Conservation (phyloP, 2,329 filamentous ascomycete genomes). For the Dendryphion nanum region DNA sequence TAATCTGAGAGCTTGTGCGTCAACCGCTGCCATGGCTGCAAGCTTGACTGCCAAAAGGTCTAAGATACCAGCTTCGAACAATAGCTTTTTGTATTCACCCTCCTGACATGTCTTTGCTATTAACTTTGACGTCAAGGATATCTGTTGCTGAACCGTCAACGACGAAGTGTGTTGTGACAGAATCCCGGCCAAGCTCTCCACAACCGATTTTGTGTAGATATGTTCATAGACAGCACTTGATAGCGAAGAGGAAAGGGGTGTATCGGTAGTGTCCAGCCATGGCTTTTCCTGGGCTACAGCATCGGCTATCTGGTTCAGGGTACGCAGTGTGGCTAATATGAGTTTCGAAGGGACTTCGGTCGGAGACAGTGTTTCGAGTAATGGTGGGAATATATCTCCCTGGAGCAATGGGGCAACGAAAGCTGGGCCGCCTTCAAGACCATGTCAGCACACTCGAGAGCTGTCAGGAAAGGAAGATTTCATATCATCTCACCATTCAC, state of each 20-base stretch:
- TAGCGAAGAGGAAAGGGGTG: constrained; percentile 57
- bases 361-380: constrained; percentile 70
- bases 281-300: constrained; percentile 59
- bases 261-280: constrained; percentile 47
- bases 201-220: constrained; percentile 62
- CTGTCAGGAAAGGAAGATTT: background rate
- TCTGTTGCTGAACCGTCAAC: constrained; percentile 59
- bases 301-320: constrained; percentile 69
- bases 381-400: constrained; percentile 64
- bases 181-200: constrained; percentile 64
- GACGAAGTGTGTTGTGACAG: constrained; percentile 58
- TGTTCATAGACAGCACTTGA: constrained; percentile 26
- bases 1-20: constrained; percentile 19
- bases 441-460: constrained; percentile 15
- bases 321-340: constrained; percentile 70
- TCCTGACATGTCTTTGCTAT: constrained; percentile 65
- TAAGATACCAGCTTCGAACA: constrained; percentile 72
- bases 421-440: constrained; percentile 65
- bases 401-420: constrained; percentile 75
- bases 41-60: constrained; percentile 75
- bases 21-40: constrained; percentile 40
- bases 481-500: constrained; percentile 68
- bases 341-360: constrained; percentile 63
- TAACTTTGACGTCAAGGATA: constrained; percentile 58
- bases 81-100: constrained; percentile 66